Evolutionary conservation across 108 stramenopile genomes (phyloP), one percentile per base, ranked within the genome.

Genomic region (Nitzschia inconspicua): DNA sequence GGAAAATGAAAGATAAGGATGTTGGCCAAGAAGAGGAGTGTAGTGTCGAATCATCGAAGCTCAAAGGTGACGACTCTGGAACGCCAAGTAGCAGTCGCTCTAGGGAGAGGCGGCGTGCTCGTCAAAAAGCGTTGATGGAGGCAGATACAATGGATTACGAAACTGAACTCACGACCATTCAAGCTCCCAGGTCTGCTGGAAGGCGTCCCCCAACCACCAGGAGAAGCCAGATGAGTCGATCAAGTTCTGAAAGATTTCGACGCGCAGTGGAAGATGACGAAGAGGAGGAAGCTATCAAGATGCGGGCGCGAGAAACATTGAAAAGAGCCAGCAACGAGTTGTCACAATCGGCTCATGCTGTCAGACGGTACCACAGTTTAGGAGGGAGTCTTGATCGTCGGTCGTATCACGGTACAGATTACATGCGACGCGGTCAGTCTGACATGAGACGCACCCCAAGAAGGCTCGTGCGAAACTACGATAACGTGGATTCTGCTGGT

Each of bases 311-410:
- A 22, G 25, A 24, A 20, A 13, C 53, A 22, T 41, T 23, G 24
- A 44, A 14, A 2, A 25, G 49, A 59, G 34, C 47, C 26, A 44
- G 36, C 53, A 30, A 36, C n/a, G 68, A 49, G 0, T 32, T 68
- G 19, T 60, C 68, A 37, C 27, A 44, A 46, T 68, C 68, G 7
- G 50, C 42, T 5, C 68, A 68, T 19, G 6, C 13, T 5, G 31
- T 60, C 25, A 51, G 34, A 43, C 58, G 68, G 20, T 41, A 53
- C 35, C 55, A 66, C 36, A 66, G 65, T 57, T 35, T 35, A 13
- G 47, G 56, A 30, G 19, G 46, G 16, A 35, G 57, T n/a, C 22
- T 68, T 25, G 48, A 51, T 8, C 31, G 37, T 24, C 32, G 32
- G 1, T 60, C 68, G 18, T 60, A 60, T 27, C 68, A 68, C 35